Percentiles rank a stretch among this genome's conserved stretches.
Conservation (phyloP, 1,284 basidiomycete genomes). For the Gymnopus androsaceus region DNA sequence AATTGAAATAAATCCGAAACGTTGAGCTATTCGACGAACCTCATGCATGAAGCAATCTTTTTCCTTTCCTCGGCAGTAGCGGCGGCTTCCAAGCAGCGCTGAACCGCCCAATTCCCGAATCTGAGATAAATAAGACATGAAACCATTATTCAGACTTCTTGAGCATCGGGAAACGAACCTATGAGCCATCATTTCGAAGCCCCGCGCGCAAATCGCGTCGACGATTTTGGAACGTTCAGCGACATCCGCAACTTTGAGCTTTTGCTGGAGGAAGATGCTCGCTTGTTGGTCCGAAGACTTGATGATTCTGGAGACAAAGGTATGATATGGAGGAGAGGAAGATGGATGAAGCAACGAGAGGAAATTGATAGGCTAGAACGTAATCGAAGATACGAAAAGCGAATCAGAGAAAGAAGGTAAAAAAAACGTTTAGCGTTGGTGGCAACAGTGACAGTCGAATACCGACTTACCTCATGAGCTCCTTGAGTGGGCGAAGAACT, state of each 20-base stretch:
- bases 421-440: not conserved
- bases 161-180: slow-evolving; percentile 45
- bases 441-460: not conserved
- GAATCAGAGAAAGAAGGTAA: slow-evolving; percentile 18
- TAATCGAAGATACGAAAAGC: slow-evolving; percentile 12
- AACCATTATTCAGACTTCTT: slow-evolving; percentile 8
- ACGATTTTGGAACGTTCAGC: slow-evolving; percentile 78
- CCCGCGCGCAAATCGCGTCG: slow-evolving; percentile 79
- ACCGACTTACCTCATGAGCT: slow-evolving; percentile 12
- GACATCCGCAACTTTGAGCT: slow-evolving; percentile 80
- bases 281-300: slow-evolving; percentile 85
- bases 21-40: slow-evolving; percentile 40
- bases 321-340: slow-evolving; percentile 75
- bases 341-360: slow-evolving; percentile 79
- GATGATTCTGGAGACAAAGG: slow-evolving; percentile 80
- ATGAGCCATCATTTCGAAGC: slow-evolving; percentile 88
- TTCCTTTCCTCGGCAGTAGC: slow-evolving; percentile 68
- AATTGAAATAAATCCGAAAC: slow-evolving; percentile 4
- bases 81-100: slow-evolving; percentile 78
- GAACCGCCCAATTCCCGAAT: slow-evolving; percentile 86
- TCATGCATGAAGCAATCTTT: slow-evolving; percentile 80
- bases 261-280: slow-evolving; percentile 85
- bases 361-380: slow-evolving; percentile 77
- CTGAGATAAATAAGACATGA: slow-evolving; percentile 36
- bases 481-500: slow-evolving; percentile 7